Evolutionary conservation across 805 yeast genomes (phyloP), one percentile per base, ranked within the genome.

Genomic region (Yarrowia sp.): DNA sequence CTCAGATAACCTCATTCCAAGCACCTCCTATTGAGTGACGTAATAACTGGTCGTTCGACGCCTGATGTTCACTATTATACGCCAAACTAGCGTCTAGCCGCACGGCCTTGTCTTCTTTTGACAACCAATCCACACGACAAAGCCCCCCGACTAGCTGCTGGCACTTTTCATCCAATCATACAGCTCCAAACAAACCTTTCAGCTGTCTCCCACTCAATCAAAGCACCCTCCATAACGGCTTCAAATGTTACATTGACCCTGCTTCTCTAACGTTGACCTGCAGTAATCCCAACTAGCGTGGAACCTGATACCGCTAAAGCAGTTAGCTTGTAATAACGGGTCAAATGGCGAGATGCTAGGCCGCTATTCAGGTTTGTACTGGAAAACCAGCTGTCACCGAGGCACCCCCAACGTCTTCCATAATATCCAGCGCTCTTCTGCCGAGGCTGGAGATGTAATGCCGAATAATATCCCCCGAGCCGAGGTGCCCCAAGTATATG

Each of bases 331-430:
- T 50, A 50, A 50, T 50, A 50, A n/a, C 22, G 5, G 38, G 12
- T 12, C 2, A n/a, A 46, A 5, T n/a, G 5, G 7, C 5, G 36
- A 14, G 16, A 15, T 15, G 22, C 26, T 16, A 50, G 38, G 15
- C 14, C 41, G 15, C 9, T 1, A 3, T n/a, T 36, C 56, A 35
- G 56, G 56, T n/a, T 50, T 50, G 41, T 50, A 50, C 56, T 50
- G 56, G 41, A 35, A 9, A n/a, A 10, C 15, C 10, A 50, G 22
- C 56, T 35, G 56, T n/a, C 41, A 26, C 56, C 56, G 56, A 50
- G 56, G 56, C 56, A 5, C 14, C 15, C 16, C 41, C 14, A 50
- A 50, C 56, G 40, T n/a, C 5, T 36, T n/a, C 5, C 10, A 35
- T 50, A 50, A 50, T 35, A 35, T 35, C 11, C 19, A 2, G 14